These are phyloP conservation scores for Zygosaccharomyces siamensis DNA, from an alignment of 805 yeast genomes.

Conservation along the genomic window DNA sequence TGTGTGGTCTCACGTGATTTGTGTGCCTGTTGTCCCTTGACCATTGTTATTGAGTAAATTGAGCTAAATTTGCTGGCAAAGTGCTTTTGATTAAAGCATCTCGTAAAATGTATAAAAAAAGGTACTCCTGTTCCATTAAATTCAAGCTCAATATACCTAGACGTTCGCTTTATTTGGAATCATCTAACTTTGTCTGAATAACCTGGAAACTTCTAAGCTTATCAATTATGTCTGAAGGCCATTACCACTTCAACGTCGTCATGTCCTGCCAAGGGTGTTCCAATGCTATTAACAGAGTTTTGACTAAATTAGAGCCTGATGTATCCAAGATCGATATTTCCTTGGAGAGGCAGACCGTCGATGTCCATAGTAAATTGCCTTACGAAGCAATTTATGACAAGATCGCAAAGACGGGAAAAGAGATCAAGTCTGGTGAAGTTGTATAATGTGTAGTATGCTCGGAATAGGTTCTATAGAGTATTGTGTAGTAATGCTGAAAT, in stretches of 20 bases:
- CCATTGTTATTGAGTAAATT: background rate
- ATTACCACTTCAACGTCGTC: constrained; percentile 74
- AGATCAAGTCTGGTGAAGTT: constrained; percentile 57
- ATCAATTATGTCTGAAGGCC: constrained; percentile 37
- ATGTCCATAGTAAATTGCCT: constrained; percentile 59
- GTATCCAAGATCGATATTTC: constrained; percentile 70
- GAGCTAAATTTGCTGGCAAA: background rate
- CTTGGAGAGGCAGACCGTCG: constrained; percentile 75
- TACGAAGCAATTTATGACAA: constrained; percentile 77
- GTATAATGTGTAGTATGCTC: background rate
- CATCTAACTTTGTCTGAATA: background rate
- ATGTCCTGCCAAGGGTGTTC: constrained; percentile 91
- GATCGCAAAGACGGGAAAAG: constrained; percentile 88
- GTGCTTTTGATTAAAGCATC: background rate
- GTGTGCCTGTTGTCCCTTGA: background rate
- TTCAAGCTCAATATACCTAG: background rate
- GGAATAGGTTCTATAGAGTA: background rate
- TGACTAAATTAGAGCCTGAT: constrained; percentile 60
- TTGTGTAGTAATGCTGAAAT: background rate
- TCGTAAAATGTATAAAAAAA: background rate
- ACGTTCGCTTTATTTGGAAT: background rate
- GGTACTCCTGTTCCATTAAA: too few relatives aligned
- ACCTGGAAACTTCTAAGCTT: background rate
- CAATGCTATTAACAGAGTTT: constrained; percentile 74
- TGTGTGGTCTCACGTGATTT: constrained; percentile 2